These are phyloP conservation scores for Amanita phalloides DNA, from an alignment of 768 basidiomycete genomes.

Conservation along the genomic window DNA sequence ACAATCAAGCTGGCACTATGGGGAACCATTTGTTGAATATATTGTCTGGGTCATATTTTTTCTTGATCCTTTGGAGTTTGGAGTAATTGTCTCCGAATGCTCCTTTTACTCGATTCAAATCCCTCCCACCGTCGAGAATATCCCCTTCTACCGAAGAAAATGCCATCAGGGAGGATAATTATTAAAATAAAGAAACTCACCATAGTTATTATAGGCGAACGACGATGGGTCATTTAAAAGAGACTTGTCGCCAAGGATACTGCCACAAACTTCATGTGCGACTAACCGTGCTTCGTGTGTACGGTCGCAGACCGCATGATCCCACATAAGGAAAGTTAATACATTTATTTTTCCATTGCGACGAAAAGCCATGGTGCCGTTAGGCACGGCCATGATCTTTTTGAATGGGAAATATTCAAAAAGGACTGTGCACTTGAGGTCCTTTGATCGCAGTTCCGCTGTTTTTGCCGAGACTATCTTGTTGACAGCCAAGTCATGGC, in stretches of 20 bases:
- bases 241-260: conserved; percentile 19
- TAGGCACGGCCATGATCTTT: conserved; percentile 25
- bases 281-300: conserved; percentile 18
- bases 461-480: conserved; percentile 18
- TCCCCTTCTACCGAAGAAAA: not conserved
- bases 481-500: conserved; percentile 16
- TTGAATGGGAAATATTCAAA: conserved; percentile 32
- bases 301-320: conserved; percentile 15
- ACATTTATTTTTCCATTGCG: conserved; percentile 24
- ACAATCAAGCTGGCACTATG: conserved; percentile 19
- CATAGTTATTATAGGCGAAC: conserved; percentile 36
- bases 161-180: not conserved
- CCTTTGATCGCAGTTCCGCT: conserved; percentile 7
- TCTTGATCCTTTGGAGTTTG: conserved; percentile 28
- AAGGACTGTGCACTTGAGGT: conserved; percentile 13
- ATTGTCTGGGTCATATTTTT: conserved; percentile 30
- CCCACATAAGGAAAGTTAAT: conserved; percentile 24
- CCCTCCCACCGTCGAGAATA: not conserved
- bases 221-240: conserved; percentile 16
- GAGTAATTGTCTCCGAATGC: conserved; percentile 31
- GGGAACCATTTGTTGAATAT: conserved; percentile 38
- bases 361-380: conserved; percentile 26
- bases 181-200: conserved; percentile 14
- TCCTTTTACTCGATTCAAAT: conserved; percentile 16
- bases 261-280: conserved; percentile 19